A percentile compares a stretch with the other conserved stretches of the same genome.
Conservation (phyloP, 306 rosid genomes). For the Casuarina glauca region DNA sequence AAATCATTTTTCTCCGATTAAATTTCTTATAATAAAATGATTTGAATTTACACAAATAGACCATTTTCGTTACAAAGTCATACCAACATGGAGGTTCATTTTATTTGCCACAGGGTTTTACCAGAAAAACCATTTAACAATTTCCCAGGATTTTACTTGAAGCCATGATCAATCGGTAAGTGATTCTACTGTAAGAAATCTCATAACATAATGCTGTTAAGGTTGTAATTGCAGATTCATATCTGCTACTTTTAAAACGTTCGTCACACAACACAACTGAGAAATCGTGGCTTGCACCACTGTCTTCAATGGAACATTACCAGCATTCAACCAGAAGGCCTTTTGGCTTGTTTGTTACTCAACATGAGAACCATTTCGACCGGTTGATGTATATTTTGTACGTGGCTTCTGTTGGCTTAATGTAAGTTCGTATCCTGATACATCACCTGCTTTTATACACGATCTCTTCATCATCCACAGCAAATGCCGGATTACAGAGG, state of each 20-base stretch:
- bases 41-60: too few species aligned
- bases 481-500: constrained; percentile 97
- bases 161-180: too few species aligned
- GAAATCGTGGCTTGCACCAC: constrained; percentile 2
- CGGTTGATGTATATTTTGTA: background rate
- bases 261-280: background rate
- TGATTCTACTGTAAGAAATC: background rate
- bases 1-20: too few species aligned
- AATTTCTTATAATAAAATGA: too few species aligned
- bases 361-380: background rate
- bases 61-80: too few species aligned
- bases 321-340: background rate
- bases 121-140: too few species aligned
- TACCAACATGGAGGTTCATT: too few species aligned
- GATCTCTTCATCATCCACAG: constrained; percentile 90
- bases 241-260: background rate
- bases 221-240: background rate
- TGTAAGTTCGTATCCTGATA: background rate
- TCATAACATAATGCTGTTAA: background rate
- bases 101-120: too few species aligned
- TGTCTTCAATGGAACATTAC: background rate
- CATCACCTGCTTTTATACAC: constrained; percentile 74
- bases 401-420: background rate
- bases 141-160: too few species aligned
- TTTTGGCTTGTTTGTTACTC: background rate